These are phyloP conservation scores for Populus tomentosa DNA, from an alignment of 441 rosid species.

Conservation along the genomic window DNA sequence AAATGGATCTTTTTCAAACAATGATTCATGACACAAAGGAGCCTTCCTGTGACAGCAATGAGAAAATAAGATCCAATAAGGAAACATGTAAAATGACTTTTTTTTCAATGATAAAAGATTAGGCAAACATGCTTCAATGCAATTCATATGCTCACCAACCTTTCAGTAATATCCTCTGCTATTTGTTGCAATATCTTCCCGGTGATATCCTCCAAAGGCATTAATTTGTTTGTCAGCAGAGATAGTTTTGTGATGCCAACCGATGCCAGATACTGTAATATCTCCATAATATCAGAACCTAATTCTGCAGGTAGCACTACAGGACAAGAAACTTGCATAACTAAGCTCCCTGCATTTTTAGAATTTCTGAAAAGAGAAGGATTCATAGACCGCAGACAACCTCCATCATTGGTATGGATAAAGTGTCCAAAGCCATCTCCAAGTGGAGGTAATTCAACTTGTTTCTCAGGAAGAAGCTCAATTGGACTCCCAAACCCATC, in stretches of 20 bases:
- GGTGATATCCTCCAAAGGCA: constrained; percentile 67
- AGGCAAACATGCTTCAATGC: background rate
- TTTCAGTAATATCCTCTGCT: constrained; percentile 29
- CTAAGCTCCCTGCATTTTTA: constrained; percentile 42
- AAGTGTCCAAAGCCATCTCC: constrained; percentile 48
- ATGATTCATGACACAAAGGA: constrained; percentile 19
- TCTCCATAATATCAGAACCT: constrained; percentile 52
- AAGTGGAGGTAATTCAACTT: constrained; percentile 36
- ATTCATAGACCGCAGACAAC: constrained; percentile 52
- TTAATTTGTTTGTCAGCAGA: constrained; percentile 33
- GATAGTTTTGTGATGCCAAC: constrained; percentile 46
- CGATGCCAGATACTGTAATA: constrained; percentile 54
- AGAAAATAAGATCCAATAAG: constrained; percentile 6
- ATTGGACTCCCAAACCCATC: constrained; percentile 91
- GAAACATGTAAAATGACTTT: background rate
- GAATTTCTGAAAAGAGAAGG: constrained; percentile 40
- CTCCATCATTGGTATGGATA: constrained; percentile 42
- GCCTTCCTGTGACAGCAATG: constrained; percentile 27
- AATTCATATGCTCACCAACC: constrained; percentile 35
- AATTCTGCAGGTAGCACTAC: constrained; percentile 52
- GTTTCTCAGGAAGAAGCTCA: constrained; percentile 39
- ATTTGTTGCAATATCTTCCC: constrained; percentile 58
- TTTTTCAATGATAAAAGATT: background rate
- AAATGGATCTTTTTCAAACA: constrained; percentile 18
- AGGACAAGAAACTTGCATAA: constrained; percentile 57